Conservation (phyloP, 1,284 basidiomycete genomes). For the Apiotrichum mycotoxinovorans region DNA sequence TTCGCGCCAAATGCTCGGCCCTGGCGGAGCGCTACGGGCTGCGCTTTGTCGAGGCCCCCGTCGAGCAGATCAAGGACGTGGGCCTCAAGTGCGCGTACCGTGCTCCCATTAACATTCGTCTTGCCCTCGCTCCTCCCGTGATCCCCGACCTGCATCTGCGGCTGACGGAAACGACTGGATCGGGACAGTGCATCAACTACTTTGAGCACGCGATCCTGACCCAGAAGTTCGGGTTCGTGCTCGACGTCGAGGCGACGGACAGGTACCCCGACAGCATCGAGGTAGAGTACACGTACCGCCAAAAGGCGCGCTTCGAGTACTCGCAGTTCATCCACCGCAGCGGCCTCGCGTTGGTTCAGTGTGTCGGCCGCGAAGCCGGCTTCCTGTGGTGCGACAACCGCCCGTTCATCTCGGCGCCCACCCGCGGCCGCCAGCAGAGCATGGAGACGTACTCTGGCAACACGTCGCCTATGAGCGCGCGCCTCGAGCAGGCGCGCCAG, state of each 20-base stretch:
- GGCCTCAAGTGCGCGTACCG: slow-evolving; percentile 79
- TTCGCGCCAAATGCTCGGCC: slow-evolving; percentile 77
- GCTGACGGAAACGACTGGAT: slow-evolving; percentile 52
- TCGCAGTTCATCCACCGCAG: slow-evolving; percentile 86
- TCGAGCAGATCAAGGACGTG: slow-evolving; percentile 77
- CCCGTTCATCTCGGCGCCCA: slow-evolving; percentile 52
- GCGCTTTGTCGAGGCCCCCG: slow-evolving; percentile 86
- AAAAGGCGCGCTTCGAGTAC: slow-evolving; percentile 62
- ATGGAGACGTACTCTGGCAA: slow-evolving; percentile 20
- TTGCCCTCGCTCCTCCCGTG: slow-evolving; percentile 69
- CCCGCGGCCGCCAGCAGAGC: slow-evolving; percentile 18
- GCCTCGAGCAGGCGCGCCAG: slow-evolving; percentile 40
- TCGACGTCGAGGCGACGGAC: slow-evolving; percentile 77
- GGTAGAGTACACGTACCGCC: slow-evolving; percentile 84
- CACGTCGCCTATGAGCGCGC: slow-evolving; percentile 25
- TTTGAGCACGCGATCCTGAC: slow-evolving; percentile 77
- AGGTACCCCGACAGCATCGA: slow-evolving; percentile 74
- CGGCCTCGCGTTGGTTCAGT: slow-evolving; percentile 81
- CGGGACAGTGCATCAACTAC: slow-evolving; percentile 61
- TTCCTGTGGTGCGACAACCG: slow-evolving; percentile 86
- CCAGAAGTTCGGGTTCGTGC: slow-evolving; percentile 68
- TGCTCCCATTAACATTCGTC: slow-evolving; percentile 73
- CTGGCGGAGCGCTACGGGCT: slow-evolving; percentile 86
- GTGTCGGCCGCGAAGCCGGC: slow-evolving; percentile 63
- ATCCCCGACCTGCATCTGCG: slow-evolving; percentile 65